These are phyloP conservation scores for Hygrophorus russula DNA, from an alignment of 768 basidiomycete genomes.

Conservation along the genomic window DNA sequence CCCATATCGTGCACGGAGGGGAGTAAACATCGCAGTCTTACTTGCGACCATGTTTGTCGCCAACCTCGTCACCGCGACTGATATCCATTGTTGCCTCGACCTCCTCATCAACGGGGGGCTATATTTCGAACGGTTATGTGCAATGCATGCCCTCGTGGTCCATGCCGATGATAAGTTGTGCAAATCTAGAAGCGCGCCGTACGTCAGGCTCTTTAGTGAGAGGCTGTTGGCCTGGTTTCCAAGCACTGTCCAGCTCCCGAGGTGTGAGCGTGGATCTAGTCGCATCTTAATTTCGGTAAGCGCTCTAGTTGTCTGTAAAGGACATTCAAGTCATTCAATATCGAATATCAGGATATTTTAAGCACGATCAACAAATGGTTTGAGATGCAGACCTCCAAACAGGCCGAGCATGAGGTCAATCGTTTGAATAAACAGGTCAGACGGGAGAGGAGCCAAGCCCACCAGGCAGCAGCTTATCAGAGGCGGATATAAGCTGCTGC, in stretches of 20 bases:
- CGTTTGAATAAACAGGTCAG: no score
- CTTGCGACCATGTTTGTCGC: slow-evolving; percentile 20
- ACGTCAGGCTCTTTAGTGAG: slow-evolving; percentile 12
- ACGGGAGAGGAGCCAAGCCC: no score
- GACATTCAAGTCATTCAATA: no score
- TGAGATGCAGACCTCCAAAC: no score
- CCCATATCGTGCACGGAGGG: background rate
- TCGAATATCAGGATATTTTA: no score
- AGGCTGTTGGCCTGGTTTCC: slow-evolving; percentile 4
- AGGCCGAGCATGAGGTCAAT: no score
- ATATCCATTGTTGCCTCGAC: slow-evolving; percentile 19
- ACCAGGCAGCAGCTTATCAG: no score
- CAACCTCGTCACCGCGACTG: slow-evolving; percentile 14
- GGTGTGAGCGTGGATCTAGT: no score
- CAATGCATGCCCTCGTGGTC: slow-evolving; percentile 22
- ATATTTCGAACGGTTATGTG: slow-evolving; percentile 18
- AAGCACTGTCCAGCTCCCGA: background rate
- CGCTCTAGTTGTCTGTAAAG: no score
- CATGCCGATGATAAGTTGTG: slow-evolving; percentile 22
- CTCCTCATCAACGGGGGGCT: slow-evolving; percentile 13
- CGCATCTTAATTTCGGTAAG: no score
- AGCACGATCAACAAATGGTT: no score
- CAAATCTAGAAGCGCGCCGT: slow-evolving; percentile 12
- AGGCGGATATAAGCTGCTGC: no score
- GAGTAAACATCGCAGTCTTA: slow-evolving; percentile 20